Conservation (phyloP, 768 basidiomycete genomes). For the Boletus patriciae region DNA sequence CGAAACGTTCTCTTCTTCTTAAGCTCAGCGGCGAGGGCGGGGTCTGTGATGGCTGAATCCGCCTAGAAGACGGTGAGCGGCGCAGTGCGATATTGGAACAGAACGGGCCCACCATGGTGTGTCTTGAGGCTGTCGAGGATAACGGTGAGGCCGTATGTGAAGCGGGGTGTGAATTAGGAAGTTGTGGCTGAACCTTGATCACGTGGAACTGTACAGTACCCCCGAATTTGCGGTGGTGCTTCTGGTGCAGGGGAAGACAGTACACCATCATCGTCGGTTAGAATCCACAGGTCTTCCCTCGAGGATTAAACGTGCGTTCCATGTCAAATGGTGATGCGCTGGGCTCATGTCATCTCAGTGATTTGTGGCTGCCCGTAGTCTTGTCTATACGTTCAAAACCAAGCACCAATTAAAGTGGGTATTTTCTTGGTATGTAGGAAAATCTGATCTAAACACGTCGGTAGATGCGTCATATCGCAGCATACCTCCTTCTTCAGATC, state of each 20-base stretch:
- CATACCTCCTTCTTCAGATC: slow-evolving; percentile 94
- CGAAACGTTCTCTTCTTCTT: slow-evolving; percentile 99
- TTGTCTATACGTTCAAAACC: slow-evolving; percentile 32
- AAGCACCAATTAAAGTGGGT: slow-evolving; percentile 46
- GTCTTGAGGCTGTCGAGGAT: slow-evolving; percentile 30
- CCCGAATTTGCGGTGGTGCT: slow-evolving; percentile 16
- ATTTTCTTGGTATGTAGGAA: not conserved
- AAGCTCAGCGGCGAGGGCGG: slow-evolving; percentile 90
- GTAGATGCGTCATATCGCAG: slow-evolving; percentile 91
- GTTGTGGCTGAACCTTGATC: slow-evolving; percentile 42
- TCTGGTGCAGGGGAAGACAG: not conserved
- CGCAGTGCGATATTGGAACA: not conserved
- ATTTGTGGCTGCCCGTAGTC: slow-evolving; percentile 87
- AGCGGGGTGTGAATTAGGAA: slow-evolving; percentile 35
- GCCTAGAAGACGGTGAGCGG: slow-evolving; percentile 47
- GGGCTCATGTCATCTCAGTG: slow-evolving; percentile 46
- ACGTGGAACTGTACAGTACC: slow-evolving; percentile 66
- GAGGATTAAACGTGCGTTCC: slow-evolving; percentile 73
- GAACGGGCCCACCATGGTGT: slow-evolving; percentile 33
- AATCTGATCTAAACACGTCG: not conserved
- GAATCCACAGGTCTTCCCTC: slow-evolving; percentile 93
- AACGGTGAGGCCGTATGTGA: slow-evolving; percentile 13
- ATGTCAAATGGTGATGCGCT: not conserved
- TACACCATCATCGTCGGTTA: slow-evolving; percentile 60
- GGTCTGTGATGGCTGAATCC: slow-evolving; percentile 84